Evolutionary conservation across 192 early-diverging fungal genomes (phyloP).

Genomic region (Diversispora epigaea): DNA sequence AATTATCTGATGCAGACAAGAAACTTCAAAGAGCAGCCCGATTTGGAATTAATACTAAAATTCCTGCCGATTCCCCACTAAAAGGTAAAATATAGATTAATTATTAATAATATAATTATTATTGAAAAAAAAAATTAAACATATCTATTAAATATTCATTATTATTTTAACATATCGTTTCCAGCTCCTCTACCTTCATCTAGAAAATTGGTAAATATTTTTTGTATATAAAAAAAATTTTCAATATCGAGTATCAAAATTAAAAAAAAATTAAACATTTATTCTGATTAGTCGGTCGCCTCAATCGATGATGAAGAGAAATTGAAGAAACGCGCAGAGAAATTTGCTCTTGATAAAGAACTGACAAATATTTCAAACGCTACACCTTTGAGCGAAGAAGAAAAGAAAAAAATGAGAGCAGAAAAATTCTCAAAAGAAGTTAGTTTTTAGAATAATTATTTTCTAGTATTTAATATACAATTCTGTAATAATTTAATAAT

Average conservation of each 20-base stretch:
- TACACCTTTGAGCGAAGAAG: neutral
- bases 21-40: constrained; percentile 53
- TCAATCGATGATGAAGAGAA: constrained; percentile 61
- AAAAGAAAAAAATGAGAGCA: too few species aligned
- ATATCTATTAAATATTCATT: neutral
- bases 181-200: neutral
- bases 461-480: too few species aligned
- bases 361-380: neutral
- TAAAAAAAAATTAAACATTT: neutral
- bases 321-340: constrained; percentile 62
- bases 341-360: constrained; percentile 45
- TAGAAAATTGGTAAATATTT: constrained; percentile 10
- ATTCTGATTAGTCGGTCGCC: neutral
- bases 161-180: neutral
- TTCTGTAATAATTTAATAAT: too few species aligned
- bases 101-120: neutral
- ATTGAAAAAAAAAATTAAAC: too few species aligned
- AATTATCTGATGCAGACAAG: constrained; percentile 50
- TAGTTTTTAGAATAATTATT: too few species aligned
- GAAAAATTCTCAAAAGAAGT: too few species aligned
- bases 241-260: neutral
- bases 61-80: constrained; percentile 25
- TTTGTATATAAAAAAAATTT: neutral
- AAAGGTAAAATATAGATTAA: constrained; percentile 10
- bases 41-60: constrained; percentile 49